Base-by-base conservation (phyloP, 2,329 filamentous ascomycete species). In the Byssoonygena ceratinophila region DNA sequence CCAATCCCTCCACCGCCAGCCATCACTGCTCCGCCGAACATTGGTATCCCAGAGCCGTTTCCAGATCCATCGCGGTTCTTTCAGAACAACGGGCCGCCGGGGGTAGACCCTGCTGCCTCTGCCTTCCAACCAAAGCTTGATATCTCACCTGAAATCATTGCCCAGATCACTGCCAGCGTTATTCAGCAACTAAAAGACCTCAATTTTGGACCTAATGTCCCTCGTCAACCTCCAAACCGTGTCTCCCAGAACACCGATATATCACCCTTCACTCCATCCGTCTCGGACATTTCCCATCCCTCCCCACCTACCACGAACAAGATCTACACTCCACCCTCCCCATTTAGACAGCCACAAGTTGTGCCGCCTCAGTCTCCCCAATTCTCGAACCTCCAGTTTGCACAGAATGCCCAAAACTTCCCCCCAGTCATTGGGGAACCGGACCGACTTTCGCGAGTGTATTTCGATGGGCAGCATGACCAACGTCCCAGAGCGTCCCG, bases 311-410 rank as follows among this genome's bases (percentile, higher is more conserved):
- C 50, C 16, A 29, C 22, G 11, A 48, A 48, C 20, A 46, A 69
- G 54, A 67, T 76, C 43, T 77, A 76, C 60, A 80, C 78, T 31
- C 78, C 78, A 40, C 79, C 78, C 14, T 79, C 77, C 22, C 76
- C 78, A 47, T 61, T 60, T 56, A 66, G 58, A 49, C 55, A 51
- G 46, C 55, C 57, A 8, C 41, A 39, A 12, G 43, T 46, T 11
- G 32, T 9, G 6, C 7, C 45, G 59, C 66, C 52, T 63, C 63
- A 55, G 60, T 57, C 29, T 45, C 56, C 40, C 59, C 59, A 55
- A 52, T 57, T 34, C 51, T 48, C 56, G 55, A 56, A 56, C 61
- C 59, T 27, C 55, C 61, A 56, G 16, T 61, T 58, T 41, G 31
- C 60, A 3, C 57, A 57, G 41, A 60, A 63, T 55, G 49, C 57